These are phyloP conservation scores for Rhododendron williamsianum DNA, from an alignment of 148 eudicot species.

Conservation along the genomic window DNA sequence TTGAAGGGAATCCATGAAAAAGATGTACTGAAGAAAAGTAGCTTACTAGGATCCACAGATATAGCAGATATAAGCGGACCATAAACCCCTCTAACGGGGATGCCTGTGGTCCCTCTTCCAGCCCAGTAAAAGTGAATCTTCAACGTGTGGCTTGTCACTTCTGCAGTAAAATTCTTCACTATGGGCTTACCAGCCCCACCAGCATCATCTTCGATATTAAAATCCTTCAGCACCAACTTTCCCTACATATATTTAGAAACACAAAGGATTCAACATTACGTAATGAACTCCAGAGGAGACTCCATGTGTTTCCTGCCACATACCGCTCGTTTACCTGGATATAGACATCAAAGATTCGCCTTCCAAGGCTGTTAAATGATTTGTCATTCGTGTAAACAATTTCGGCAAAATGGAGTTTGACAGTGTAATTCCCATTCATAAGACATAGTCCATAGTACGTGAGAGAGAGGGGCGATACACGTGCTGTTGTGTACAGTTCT, in stretches of 20 bases:
- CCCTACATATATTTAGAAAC: slow-evolving; percentile 23
- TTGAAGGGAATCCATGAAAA: not conserved
- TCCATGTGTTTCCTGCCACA: not conserved
- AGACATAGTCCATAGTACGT: slow-evolving; percentile 57
- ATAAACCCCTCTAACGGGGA: slow-evolving; percentile 49
- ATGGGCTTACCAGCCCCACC: slow-evolving; percentile 48
- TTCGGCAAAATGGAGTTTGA: slow-evolving; percentile 49
- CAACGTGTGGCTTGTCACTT: slow-evolving; percentile 37
- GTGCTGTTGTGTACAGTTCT: slow-evolving; percentile 41
- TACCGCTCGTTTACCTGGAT: slow-evolving; percentile 33
- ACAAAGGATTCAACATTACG: not conserved
- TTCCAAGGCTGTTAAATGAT: slow-evolving; percentile 41
- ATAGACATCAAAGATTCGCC: slow-evolving; percentile 48
- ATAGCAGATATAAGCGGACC: slow-evolving; percentile 60
- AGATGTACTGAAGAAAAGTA: not conserved
- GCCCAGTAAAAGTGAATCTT: slow-evolving; percentile 63
- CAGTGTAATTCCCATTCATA: slow-evolving; percentile 46
- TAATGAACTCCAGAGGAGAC: not conserved
- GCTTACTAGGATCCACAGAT: slow-evolving; percentile 52
- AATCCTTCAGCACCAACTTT: slow-evolving; percentile 45
- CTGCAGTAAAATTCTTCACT: slow-evolving; percentile 26
- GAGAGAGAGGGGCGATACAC: slow-evolving; percentile 47
- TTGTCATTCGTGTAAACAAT: slow-evolving; percentile 33
- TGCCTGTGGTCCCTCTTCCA: slow-evolving; percentile 56
- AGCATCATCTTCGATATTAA: slow-evolving; percentile 42